phyloP scores from a whole-genome alignment of 305 asterid species.

The Solanum hybrid region DNA sequence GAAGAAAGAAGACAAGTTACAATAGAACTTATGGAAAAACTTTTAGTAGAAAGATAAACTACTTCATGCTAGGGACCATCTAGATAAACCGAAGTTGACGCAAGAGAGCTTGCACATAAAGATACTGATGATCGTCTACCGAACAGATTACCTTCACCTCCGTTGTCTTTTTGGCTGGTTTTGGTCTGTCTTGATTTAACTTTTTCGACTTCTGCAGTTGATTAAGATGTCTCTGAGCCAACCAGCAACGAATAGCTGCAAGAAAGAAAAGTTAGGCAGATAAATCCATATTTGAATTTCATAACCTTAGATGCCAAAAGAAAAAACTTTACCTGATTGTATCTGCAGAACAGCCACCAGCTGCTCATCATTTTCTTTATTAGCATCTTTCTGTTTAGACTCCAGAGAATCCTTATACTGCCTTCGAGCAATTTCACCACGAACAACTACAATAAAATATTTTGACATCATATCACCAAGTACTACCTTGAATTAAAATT shows the following conservation, averaged over 20 bases:
- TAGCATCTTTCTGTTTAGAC: conserved; percentile 33
- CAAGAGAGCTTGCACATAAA: background rate
- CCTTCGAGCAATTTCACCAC: conserved; percentile 68
- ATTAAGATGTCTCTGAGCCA: conserved; percentile 51
- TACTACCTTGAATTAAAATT: background rate
- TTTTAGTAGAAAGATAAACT: background rate
- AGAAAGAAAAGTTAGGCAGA: conserved; percentile 9
- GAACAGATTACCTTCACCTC: conserved; percentile 57
- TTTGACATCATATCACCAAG: conserved; percentile 2
- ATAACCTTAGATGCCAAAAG: background rate
- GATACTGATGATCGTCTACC: background rate
- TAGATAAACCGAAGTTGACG: background rate
- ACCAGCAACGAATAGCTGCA: conserved; percentile 83
- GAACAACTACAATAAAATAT: conserved; percentile 44
- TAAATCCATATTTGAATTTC: background rate
- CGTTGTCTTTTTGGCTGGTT: conserved; percentile 28
- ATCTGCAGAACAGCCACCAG: conserved; percentile 52
- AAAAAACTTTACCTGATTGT: conserved; percentile 31
- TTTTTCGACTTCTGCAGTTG: conserved; percentile 29
- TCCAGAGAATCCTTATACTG: conserved; percentile 29
- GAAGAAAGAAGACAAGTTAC: conserved; percentile 10
- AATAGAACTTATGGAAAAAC: background rate
- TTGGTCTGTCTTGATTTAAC: conserved; percentile 23
- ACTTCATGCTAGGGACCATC: background rate
- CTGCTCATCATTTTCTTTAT: conserved; percentile 31